phyloP scores from a whole-genome alignment of 129 eudicot genomes.

The Tanacetum coccineum region DNA sequence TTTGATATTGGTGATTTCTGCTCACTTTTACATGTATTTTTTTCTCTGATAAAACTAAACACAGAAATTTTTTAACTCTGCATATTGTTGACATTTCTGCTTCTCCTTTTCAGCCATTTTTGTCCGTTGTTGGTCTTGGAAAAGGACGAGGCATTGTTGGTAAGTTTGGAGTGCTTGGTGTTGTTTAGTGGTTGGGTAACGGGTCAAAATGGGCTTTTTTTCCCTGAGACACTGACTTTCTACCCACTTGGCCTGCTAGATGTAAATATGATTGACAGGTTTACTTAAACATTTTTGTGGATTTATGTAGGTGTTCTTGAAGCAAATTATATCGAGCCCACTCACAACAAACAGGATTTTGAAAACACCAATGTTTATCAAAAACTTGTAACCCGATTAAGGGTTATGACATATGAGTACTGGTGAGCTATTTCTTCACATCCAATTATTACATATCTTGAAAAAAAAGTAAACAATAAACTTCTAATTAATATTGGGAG shows the following conservation, averaged over 20 bases:
- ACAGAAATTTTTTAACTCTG: neutral
- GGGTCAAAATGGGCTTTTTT: neutral
- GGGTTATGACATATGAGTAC: too few species aligned
- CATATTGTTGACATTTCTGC: constrained; percentile 8
- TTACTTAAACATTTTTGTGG: constrained; percentile 1
- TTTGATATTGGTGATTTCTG: constrained; percentile 38
- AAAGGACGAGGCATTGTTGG: constrained; percentile 39
- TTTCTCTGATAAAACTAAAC: constrained; percentile 2
- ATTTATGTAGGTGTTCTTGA: constrained; percentile 50
- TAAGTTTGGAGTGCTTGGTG: constrained; percentile 24
- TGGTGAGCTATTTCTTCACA: too few species aligned
- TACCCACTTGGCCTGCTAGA: neutral
- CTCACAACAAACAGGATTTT: constrained; percentile 67
- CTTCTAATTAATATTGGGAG: constrained; percentile 29
- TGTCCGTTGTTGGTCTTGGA: constrained; percentile 20
- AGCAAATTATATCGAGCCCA: constrained; percentile 59
- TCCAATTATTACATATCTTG: too few species aligned
- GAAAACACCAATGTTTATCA: constrained; percentile 58
- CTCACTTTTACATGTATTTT: neutral
- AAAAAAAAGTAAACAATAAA: neutral
- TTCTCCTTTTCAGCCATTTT: constrained; percentile 37
- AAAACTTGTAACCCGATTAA: too few species aligned
- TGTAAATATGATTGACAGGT: neutral
- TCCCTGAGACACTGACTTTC: neutral
- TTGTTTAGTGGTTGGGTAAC: neutral